Conservation (phyloP, 83 land plant species). For the Diphasiastrum complanatum region DNA sequence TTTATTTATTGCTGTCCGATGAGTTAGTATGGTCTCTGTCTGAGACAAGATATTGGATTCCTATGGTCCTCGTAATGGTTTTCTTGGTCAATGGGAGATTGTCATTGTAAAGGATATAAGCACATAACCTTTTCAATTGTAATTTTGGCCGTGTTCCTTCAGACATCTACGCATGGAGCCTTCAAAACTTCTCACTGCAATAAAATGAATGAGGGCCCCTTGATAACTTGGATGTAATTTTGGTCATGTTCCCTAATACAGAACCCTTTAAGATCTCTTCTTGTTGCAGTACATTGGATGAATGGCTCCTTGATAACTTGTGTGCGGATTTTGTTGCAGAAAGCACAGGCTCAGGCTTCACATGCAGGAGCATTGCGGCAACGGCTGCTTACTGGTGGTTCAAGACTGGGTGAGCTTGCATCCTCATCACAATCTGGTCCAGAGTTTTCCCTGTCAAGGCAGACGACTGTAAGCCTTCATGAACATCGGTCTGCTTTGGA, state of each 20-base stretch:
- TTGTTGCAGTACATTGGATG: neutral
- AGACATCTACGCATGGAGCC: too few species aligned
- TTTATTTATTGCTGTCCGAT: too few species aligned
- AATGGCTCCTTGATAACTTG: neutral
- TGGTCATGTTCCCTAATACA: neutral
- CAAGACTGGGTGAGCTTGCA: neutral
- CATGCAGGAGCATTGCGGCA: conserved; percentile 16
- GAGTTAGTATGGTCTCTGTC: too few species aligned
- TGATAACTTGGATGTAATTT: too few species aligned
- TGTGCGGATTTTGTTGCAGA: conserved; percentile 10
- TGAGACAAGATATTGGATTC: too few species aligned
- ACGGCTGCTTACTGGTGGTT: conserved; percentile 8
- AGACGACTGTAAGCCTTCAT: neutral
- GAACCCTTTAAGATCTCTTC: neutral
- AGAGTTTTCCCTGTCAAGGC: neutral
- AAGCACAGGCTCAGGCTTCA: conserved; percentile 21
- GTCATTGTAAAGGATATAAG: too few species aligned
- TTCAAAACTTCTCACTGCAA: too few species aligned
- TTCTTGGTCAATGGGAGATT: too few species aligned
- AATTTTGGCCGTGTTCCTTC: too few species aligned
- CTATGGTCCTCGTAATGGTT: too few species aligned
- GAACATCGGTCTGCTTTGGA: neutral
- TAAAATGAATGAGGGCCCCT: too few species aligned
- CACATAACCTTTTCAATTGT: too few species aligned
- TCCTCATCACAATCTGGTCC: neutral